These are phyloP conservation scores for Curvularia eragrostidis DNA, from an alignment of 2,329 filamentous ascomycete species.

Conservation along the genomic window DNA sequence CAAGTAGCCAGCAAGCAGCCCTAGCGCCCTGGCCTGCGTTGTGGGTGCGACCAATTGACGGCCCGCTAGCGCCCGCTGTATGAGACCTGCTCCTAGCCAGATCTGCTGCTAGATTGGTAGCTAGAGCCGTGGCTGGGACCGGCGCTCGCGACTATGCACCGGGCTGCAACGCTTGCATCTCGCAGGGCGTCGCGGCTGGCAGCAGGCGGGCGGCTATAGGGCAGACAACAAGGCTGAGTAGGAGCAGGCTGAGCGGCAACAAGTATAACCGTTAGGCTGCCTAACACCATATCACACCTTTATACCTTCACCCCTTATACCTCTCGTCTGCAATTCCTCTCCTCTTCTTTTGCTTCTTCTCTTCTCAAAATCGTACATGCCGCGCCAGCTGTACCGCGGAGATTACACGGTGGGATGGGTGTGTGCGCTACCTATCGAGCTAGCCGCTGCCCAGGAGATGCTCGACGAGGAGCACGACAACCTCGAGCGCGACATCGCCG, in stretches of 20 bases:
- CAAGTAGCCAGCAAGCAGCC: not conserved
- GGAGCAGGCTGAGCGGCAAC: not conserved
- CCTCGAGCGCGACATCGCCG: constrained; percentile 28
- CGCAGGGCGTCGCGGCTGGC: not conserved
- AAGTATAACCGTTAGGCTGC: not conserved
- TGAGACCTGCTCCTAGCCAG: not conserved
- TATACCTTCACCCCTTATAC: not conserved
- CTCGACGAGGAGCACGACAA: not conserved
- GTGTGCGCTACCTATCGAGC: constrained; percentile 22
- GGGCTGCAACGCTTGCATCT: not conserved
- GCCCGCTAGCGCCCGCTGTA: not conserved
- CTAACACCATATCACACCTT: not conserved
- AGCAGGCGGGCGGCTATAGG: not conserved
- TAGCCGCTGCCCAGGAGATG: too few species aligned
- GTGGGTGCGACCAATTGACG: not conserved
- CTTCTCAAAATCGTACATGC: constrained; percentile 2
- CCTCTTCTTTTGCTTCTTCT: not conserved
- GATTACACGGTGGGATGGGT: constrained; percentile 28
- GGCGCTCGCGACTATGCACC: not conserved
- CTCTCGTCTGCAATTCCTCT: not conserved
- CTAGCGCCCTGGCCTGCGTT: not conserved
- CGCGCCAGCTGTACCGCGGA: constrained; percentile 13
- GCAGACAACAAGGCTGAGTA: not conserved
- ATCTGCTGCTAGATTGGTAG: not conserved
- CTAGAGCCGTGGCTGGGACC: not conserved